Evolutionary conservation across 345 rosid genomes (phyloP).

Genomic region (Excoecaria agallocha): DNA sequence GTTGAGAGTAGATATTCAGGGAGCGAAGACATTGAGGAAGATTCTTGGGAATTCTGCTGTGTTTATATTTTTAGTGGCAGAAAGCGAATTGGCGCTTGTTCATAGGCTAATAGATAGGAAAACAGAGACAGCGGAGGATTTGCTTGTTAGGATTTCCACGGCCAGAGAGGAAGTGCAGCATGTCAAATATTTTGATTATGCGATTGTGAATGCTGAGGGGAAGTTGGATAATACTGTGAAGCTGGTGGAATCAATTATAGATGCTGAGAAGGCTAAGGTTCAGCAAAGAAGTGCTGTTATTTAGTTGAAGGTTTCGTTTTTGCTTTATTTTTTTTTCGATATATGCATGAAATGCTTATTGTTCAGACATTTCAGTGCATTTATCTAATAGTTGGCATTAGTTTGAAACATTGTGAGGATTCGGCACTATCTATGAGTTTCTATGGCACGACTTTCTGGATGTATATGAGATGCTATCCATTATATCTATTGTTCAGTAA

Average conservation of each 20-base stretch:
- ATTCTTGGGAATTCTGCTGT: conserved; percentile 73
- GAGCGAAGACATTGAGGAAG: conserved; percentile 68
- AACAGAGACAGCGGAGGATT: conserved; percentile 72
- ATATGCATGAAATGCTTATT: conserved; percentile 6
- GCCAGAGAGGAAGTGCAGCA: conserved; percentile 85
- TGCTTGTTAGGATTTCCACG: conserved; percentile 74
- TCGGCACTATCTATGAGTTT: neutral
- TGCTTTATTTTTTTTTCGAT: neutral
- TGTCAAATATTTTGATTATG: conserved; percentile 65
- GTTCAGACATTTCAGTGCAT: neutral
- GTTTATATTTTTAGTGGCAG: conserved; percentile 75
- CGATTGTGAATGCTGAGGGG: conserved; percentile 78
- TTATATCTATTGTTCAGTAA: neutral
- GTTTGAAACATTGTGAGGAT: neutral
- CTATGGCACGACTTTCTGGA: neutral
- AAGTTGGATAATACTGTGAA: conserved; percentile 68
- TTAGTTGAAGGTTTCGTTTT: conserved; percentile 20
- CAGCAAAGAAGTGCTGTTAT: conserved; percentile 58
- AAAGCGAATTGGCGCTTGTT: conserved; percentile 74
- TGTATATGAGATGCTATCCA: neutral
- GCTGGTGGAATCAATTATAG: conserved; percentile 66
- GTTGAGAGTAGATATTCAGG: conserved; percentile 89
- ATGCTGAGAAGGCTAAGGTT: conserved; percentile 93
- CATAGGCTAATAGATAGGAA: conserved; percentile 79
- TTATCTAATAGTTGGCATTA: too few relatives aligned